These are phyloP conservation scores for Phlebiopsis flavidoalba DNA, from an alignment of 768 basidiomycete species.

Conservation along the genomic window DNA sequence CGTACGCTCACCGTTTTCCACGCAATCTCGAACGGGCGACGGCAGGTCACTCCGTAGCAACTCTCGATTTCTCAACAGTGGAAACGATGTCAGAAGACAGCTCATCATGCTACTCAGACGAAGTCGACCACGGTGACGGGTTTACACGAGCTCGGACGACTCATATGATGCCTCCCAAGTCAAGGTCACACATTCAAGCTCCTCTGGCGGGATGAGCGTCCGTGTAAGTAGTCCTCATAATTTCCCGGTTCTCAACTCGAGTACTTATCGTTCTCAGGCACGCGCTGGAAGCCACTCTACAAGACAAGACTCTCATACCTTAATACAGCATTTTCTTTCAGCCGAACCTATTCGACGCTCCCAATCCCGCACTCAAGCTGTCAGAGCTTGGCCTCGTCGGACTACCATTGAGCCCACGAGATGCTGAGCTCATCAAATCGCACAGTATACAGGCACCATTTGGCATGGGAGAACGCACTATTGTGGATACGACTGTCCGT, in stretches of 20 bases:
- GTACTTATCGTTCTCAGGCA: background rate
- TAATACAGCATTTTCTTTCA: conserved; percentile 19
- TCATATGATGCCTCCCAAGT: too few species aligned
- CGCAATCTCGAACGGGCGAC: too few species aligned
- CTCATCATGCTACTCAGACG: too few species aligned
- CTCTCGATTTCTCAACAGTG: too few species aligned
- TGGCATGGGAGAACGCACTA: conserved; percentile 37
- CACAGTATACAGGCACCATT: conserved; percentile 37
- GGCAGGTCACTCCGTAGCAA: too few species aligned
- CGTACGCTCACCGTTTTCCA: too few species aligned
- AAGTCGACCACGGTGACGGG: too few species aligned
- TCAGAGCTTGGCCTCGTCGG: conserved; percentile 37
- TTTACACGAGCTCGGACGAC: too few species aligned
- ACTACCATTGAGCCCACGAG: conserved; percentile 35
- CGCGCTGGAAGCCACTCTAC: background rate
- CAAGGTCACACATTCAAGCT: too few species aligned
- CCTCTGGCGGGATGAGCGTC: too few species aligned
- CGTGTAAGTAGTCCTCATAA: too few species aligned
- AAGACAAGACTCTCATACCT: background rate
- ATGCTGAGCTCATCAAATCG: conserved; percentile 34
- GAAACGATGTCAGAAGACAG: too few species aligned
- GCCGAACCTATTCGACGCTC: conserved; percentile 25
- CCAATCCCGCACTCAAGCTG: conserved; percentile 37
- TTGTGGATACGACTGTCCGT: conserved; percentile 38
- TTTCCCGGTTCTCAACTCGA: background rate